A percentile compares a stretch with the other conserved stretches of the same genome.
These are phyloP conservation scores for Pseudopediastrum boryanum DNA, from an alignment of 139 green algal species.

Conservation along the genomic window DNA sequence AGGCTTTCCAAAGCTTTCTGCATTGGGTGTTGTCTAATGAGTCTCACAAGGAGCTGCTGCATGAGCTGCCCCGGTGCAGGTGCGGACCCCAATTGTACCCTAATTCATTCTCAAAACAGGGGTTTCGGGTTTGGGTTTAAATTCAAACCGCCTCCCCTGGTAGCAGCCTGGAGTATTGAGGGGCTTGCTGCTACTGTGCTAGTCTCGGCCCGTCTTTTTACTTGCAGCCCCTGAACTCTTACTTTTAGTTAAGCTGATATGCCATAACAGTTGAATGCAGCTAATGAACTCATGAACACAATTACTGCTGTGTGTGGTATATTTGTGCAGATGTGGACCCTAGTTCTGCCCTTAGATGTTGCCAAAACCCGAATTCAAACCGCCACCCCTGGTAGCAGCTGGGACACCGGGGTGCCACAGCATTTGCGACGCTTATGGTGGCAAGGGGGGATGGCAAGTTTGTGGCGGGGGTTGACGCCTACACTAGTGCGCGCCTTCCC, in stretches of 20 bases:
- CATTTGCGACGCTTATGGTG: constrained; percentile 56
- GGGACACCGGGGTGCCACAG: constrained; percentile 56
- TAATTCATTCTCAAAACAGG: constrained; percentile 84
- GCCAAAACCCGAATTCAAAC: constrained; percentile 85
- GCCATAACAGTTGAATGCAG: too few species aligned
- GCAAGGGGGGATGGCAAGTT: constrained; percentile 47
- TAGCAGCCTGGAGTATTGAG: constrained; percentile 52
- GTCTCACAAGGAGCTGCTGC: too few species aligned
- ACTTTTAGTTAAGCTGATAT: too few species aligned
- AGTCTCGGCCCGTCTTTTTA: too few species aligned
- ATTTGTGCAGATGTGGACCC: constrained; percentile 68
- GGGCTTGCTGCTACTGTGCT: too few species aligned
- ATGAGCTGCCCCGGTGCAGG: too few species aligned
- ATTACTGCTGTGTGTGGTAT: too few species aligned
- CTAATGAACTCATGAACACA: neutral
- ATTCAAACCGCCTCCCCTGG: constrained; percentile 76
- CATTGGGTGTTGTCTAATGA: too few species aligned
- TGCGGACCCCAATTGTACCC: constrained; percentile 73
- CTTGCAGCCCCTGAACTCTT: too few species aligned
- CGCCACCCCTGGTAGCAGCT: constrained; percentile 54
- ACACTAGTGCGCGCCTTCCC: constrained; percentile 79
- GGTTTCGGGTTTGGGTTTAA: too few species aligned
- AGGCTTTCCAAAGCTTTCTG: too few species aligned
- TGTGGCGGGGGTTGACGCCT: constrained; percentile 72
- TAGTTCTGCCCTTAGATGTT: constrained; percentile 78